Percentiles rank a stretch among this genome's conserved stretches.
Conservation (phyloP, 1,284 basidiomycete genomes). For the Earliella scabrosa region DNA sequence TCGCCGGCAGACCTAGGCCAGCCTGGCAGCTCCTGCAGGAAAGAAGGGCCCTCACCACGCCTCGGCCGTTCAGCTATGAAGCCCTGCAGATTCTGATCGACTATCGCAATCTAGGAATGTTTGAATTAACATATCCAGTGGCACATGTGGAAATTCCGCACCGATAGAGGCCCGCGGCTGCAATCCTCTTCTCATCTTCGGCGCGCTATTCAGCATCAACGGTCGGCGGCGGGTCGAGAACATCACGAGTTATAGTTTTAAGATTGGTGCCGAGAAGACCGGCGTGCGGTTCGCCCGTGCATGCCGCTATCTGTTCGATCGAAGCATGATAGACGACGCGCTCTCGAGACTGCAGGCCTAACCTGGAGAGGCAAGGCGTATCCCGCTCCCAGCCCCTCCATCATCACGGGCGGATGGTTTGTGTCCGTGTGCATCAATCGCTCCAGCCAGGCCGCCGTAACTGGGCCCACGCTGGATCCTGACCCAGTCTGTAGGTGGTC, state of each 20-base stretch:
- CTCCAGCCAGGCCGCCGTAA: neutral
- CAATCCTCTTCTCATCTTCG: neutral
- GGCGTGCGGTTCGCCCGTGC: conserved; percentile 2
- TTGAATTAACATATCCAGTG: conserved; percentile 22
- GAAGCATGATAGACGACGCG: conserved; percentile 10
- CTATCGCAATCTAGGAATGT: conserved; percentile 24
- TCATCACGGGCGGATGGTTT: too few relatives aligned
- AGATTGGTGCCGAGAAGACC: conserved; percentile 12
- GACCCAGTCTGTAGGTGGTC: too few relatives aligned
- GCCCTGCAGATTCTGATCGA: conserved; percentile 4
- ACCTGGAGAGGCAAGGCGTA: neutral
- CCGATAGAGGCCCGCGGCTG: conserved; percentile 2
- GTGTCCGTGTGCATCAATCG: neutral
- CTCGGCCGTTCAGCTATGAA: neutral
- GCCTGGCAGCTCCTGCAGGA: neutral
- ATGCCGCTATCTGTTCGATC: conserved; percentile 3
- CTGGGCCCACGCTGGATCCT: too few relatives aligned
- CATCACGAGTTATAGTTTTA: conserved; percentile 17
- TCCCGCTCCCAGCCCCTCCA: too few relatives aligned
- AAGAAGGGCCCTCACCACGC: conserved; percentile 2
- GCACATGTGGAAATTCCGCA: conserved; percentile 2
- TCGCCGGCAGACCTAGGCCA: conserved; percentile 8
- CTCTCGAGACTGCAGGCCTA: neutral
- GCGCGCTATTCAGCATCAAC: neutral
- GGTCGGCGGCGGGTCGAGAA: conserved; percentile 4